Base-by-base conservation (phyloP, 805 yeast genomes). In the Priceomyces fermenticarens region DNA sequence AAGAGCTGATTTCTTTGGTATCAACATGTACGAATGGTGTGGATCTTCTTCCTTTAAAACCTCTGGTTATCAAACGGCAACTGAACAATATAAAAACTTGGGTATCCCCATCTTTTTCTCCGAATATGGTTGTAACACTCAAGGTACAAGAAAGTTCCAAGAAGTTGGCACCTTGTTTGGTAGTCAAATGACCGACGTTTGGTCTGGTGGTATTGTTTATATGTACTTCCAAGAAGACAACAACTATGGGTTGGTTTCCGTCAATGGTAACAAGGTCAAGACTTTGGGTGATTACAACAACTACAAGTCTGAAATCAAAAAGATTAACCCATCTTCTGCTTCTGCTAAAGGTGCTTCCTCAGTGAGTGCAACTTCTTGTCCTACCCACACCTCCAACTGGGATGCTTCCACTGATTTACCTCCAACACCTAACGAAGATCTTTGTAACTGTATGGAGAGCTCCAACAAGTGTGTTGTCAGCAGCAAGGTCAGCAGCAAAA, bases 171-270 rank as follows among this genome's bases (percentile, higher is more conserved):
- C 89, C 3, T 61, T 88, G 6, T 88, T 74, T 67, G 64, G 81
- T 26, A 70, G 65, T 46, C 67, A 85, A 20, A 88, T 88, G 96
- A 83, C 93, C 36, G 85, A 79, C 55, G 90, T 88, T 39, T 88
- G 95, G 93, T 86, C 95, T 32, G 96, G 96, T 59, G 96, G 96
- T 65, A 85, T 88, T 53, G 91, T 86, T 40, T 88, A 88, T 75
- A 86, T 86, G 93, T 88, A 86, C 70, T 85, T 83, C 62, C 80
- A 88, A 71, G 96, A 88, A 66, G 81, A 65, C 35, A 88, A 88
- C 66, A 63, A 85, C 51, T 88, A 87, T 59, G 96, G 96, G 46
- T 74, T 88, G 46, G 95, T 88, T 17, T 56, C 81, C 26, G 66
- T 84, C 36, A 56, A 54, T 17, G 65, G 67, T 33, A 74, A 66